Percentiles rank a stretch among this genome's conserved stretches.
phyloP scores from a whole-genome alignment of 441 rosid species.

The Flueggea neowawraea region DNA sequence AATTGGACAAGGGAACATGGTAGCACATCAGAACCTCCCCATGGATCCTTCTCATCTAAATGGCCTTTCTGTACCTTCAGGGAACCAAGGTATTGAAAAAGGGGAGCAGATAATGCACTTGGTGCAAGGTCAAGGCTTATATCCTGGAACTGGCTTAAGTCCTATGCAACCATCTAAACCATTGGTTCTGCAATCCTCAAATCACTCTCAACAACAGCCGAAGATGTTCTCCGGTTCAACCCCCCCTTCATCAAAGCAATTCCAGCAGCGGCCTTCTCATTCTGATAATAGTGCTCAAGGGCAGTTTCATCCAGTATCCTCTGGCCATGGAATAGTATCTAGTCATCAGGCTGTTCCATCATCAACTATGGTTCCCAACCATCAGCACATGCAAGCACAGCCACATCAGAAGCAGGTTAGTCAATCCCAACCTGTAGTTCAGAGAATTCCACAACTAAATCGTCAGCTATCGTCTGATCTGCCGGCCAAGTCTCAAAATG shows the following conservation, averaged over 20 bases:
- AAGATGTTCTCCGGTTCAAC: constrained; percentile 48
- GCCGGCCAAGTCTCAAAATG: constrained; percentile 56
- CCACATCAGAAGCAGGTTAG: constrained; percentile 63
- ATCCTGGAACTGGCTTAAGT: constrained; percentile 47
- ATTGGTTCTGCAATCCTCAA: constrained; percentile 51
- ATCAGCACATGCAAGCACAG: constrained; percentile 57
- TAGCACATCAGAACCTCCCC: constrained; percentile 56
- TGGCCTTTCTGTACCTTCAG: constrained; percentile 57
- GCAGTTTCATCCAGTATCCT: constrained; percentile 47
- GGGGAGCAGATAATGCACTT: constrained; percentile 61
- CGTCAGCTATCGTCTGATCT: constrained; percentile 46
- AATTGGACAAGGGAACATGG: constrained; percentile 75
- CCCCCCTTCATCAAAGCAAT: constrained; percentile 43
- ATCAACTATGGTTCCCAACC: constrained; percentile 51
- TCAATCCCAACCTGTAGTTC: constrained; percentile 50
- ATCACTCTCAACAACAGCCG: constrained; percentile 56
- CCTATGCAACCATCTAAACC: constrained; percentile 66
- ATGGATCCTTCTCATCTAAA: constrained; percentile 74
- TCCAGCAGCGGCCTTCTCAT: constrained; percentile 57
- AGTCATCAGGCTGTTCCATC: constrained; percentile 51
- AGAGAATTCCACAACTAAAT: constrained; percentile 66
- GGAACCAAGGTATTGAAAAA: constrained; percentile 65
- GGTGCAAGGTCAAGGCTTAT: constrained; percentile 66
- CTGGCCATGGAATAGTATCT: constrained; percentile 40
- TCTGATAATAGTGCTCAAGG: constrained; percentile 58